Evolutionary conservation across 495 filamentous ascomycete genomes (phyloP).

Genomic region (Podospora appendiculata): DNA sequence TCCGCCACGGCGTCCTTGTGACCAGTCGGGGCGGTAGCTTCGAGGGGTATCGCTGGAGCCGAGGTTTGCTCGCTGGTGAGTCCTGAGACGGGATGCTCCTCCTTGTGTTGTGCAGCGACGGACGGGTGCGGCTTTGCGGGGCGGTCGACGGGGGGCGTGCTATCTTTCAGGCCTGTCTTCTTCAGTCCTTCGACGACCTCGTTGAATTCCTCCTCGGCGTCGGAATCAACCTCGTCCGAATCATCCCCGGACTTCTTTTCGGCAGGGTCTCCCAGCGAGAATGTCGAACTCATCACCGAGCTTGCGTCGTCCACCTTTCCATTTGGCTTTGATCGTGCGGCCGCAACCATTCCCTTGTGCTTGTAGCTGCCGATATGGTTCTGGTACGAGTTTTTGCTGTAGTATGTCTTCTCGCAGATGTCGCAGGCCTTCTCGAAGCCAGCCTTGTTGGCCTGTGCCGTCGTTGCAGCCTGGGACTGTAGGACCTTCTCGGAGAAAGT

Average conservation of each 20-base stretch:
- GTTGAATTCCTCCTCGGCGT: constrained; percentile 66
- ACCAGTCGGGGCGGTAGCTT: constrained; percentile 11
- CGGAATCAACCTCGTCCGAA: constrained; percentile 45
- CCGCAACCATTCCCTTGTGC: constrained; percentile 62
- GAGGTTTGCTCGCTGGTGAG: constrained; percentile 23
- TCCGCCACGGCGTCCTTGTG: constrained; percentile 13
- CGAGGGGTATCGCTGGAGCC: constrained; percentile 24
- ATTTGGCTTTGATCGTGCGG: constrained; percentile 18
- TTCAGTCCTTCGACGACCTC: constrained; percentile 74
- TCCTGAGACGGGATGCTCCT: constrained; percentile 27
- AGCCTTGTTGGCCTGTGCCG: constrained; percentile 78
- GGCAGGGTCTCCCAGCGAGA: constrained; percentile 80
- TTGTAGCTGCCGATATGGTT: constrained; percentile 92
- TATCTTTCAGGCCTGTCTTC: constrained; percentile 59
- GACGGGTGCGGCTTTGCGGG: constrained; percentile 51
- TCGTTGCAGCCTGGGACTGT: constrained; percentile 77
- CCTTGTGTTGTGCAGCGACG: constrained; percentile 34
- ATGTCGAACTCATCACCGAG: constrained; percentile 85
- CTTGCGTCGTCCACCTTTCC: constrained; percentile 50
- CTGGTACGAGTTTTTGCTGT: constrained; percentile 87
- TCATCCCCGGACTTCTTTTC: constrained; percentile 41
- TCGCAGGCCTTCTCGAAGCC: constrained; percentile 78
- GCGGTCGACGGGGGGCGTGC: constrained; percentile 43
- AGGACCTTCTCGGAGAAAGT: constrained; percentile 94
- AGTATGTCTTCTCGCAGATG: constrained; percentile 86